Evolutionary conservation across 495 filamentous ascomycete genomes (phyloP), one percentile per base, ranked within the genome.

Genomic region (Aspergillus steynii): DNA sequence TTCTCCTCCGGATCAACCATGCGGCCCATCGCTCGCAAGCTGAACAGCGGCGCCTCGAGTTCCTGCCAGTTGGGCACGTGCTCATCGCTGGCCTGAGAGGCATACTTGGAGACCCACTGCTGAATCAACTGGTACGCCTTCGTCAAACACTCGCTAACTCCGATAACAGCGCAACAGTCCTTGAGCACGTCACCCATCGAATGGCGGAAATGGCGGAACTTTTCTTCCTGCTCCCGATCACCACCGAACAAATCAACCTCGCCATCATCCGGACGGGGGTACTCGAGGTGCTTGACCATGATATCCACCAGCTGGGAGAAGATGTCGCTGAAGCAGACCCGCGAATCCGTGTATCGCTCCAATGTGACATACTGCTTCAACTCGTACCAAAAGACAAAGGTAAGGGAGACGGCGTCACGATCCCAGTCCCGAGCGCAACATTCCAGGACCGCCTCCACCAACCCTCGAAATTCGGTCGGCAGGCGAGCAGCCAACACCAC

Each of bases 111-210:
- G 65, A 95, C 90, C 95, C 95, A 99, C 9, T 85, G 69, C 74
- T 96, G 88, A 61, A 99, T 93, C 50, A 88, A 77, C 4, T 88
- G 78, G 68, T 92, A 91, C 3, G 95, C 87, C 72, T 98, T 98
- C 55, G 84, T 82, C 50, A 99, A 83, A 63, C 95, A 98, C 53
- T 96, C 91, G 0, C 90, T 85, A 32, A 94, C 88, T 10, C 93
- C 93, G 70, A 99, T 93, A 25, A 99, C 93, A 65, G 96, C 88
- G 74, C 95, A 98, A 56, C 92, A 92, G 69, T 98, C 95, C 77
- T 99, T 99, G 47, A 99, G 84, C 3, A 97, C 95, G 73, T 99
- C 95, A 20, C 95, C 95, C 93, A 98, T 99, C 29, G 89, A 84
- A 71, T 99, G 95, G 61, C 95, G 82, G 79, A 97, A 98, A 68